Base-by-base conservation (phyloP, 345 rosid species). In the Eucalyptus grandis region DNA sequence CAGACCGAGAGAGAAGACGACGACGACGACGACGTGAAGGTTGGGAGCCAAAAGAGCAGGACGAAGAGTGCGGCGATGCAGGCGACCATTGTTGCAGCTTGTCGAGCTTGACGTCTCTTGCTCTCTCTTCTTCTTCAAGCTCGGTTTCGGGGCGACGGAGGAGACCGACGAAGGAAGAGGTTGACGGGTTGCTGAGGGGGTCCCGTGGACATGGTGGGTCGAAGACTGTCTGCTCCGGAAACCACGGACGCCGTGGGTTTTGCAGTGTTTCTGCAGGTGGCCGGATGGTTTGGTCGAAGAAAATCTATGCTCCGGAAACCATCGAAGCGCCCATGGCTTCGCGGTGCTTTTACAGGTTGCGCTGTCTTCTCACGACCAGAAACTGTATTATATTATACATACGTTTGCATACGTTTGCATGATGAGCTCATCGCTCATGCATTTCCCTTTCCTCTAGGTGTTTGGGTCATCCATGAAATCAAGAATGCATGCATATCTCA, bases 1-100 rank as follows among this genome's bases (percentile, higher is more conserved):
- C 99, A 98, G 30, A 98, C 90, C 60, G 94, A 91, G 82, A 95
- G 26, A 92, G 47, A 60, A 6, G 69, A 26, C 40, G 88, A 40
- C 56, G 88, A 37, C 46, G 88, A 62, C 14, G 90, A 72, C 30
- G 49, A 43, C 90, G 87, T 50, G 90, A 86, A 16, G 89, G 90
- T 85, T 69, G 89, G 85, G 31, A 88, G 88, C 13, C 90, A 88
- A 53, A 88, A 56, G 44, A 92, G 86, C 51, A 93, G 90, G 86
- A 89, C 26, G 90, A 89, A 56, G 86, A 89, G 88, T 27, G 86
- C 53, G 47, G 72, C 37, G n/a, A 43, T 27, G 9, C 86, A 7
- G 4, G 43, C 30, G 7, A 21, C 11, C 77, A 65, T 65, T 14
- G 34, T 65, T n/a, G 77, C 77, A 30, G 40, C 77, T n/a, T 65